A percentile compares a stretch with the other conserved stretches of the same genome.
phyloP scores from a whole-genome alignment of 2,329 filamentous ascomycete genomes.

The Paracamarosporium sp. region DNA sequence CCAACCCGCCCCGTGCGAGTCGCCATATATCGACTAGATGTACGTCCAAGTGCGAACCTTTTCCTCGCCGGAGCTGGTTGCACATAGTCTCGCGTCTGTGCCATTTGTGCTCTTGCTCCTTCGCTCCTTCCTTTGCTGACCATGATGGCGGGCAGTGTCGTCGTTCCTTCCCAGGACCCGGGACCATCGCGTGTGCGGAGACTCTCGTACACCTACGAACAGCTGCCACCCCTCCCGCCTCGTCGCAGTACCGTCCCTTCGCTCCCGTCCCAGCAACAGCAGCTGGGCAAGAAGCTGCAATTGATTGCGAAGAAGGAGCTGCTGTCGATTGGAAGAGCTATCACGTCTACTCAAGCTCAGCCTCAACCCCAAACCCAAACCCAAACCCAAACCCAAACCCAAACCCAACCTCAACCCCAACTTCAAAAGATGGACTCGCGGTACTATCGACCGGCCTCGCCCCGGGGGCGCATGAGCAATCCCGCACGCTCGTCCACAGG shows the following conservation, averaged over 20 bases:
- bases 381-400: background rate
- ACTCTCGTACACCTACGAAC: conserved; percentile 25
- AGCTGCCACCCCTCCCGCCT: conserved; percentile 30
- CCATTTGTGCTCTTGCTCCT: conserved; percentile 11
- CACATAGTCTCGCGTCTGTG: conserved; percentile 24
- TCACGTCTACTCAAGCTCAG: conserved; percentile 16
- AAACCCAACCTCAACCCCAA: background rate
- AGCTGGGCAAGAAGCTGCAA: conserved; percentile 9
- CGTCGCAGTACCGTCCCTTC: conserved; percentile 30
- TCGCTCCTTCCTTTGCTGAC: conserved; percentile 30
- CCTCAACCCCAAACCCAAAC: background rate
- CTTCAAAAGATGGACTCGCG: conserved; percentile 38
- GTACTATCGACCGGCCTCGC: conserved; percentile 43
- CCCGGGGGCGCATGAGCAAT: conserved; percentile 37
- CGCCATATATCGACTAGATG: conserved; percentile 34
- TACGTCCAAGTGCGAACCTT: conserved; percentile 39
- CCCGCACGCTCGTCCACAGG: conserved; percentile 46
- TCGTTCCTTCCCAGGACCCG: conserved; percentile 29
- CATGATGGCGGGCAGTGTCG: conserved; percentile 42
- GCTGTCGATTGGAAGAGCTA: conserved; percentile 1
- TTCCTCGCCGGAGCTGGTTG: conserved; percentile 31
- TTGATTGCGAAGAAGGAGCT: conserved; percentile 4
- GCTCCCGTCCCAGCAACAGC: conserved; percentile 29
- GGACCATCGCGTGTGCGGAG: conserved; percentile 18
- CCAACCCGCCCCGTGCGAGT: conserved; percentile 11